A percentile compares a stretch with the other conserved stretches of the same genome.
phyloP scores from a whole-genome alignment of 2,329 filamentous ascomycete species.

The Pseudocercospora pini-densiflorae region DNA sequence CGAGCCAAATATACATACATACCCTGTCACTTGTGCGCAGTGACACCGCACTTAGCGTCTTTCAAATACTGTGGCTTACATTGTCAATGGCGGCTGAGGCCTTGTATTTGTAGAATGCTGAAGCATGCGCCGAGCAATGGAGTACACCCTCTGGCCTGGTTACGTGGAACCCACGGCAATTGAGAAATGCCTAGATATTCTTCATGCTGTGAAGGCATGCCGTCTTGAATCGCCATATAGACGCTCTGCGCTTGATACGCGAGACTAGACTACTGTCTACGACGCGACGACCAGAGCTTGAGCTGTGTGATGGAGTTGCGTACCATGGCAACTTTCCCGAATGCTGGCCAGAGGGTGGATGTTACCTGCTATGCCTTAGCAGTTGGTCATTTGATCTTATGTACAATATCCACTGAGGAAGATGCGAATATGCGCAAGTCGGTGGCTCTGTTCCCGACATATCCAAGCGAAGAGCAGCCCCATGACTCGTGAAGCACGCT shows the following conservation, averaged over 20 bases:
- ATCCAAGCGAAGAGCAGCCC: neutral
- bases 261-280: no score
- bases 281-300: no score
- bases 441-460: neutral
- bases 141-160: no score
- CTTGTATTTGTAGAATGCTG: neutral
- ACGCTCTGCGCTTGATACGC: no score
- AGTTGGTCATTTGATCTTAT: neutral
- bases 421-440: neutral
- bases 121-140: neutral
- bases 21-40: neutral
- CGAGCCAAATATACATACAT: neutral
- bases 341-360: no score
- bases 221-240: no score
- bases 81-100: neutral
- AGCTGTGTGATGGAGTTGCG: no score
- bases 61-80: neutral
- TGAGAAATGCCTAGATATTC: no score
- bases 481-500: neutral
- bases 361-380: neutral
- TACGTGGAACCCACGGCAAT: no score
- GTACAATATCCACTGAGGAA: neutral
- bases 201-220: no score
- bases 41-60: neutral
- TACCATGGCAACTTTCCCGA: no score